Base-by-base conservation (phyloP, 306 rosid genomes). In the Vigna angularis region DNA sequence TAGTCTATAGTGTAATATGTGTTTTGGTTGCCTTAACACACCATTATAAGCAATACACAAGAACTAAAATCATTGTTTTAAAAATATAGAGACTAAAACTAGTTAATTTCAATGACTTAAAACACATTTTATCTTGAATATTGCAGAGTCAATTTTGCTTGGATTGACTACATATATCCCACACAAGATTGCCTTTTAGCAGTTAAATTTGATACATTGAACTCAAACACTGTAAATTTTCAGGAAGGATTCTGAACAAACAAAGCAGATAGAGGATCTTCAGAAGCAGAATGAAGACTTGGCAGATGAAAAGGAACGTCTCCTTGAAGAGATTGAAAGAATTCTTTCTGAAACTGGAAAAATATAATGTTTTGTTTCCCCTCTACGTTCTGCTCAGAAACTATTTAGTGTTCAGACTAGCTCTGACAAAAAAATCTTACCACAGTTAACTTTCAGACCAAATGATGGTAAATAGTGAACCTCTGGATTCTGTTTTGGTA, bases 211-310 rank as follows among this genome's bases (percentile, higher is more conserved):
- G 26, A n/a, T 51, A 30, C 45, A 36, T 18, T 68, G 20, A 76
- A 42, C 24, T 55, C 30, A 10, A 42, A 11, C 30, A 11, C 38
- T 68, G 14, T 48, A 9, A 75, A 73, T 50, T 80, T 87, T 76
- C 90, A 94, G 98, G 93, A 92, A 94, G 93, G 98, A 94, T 86
- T 94, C 98, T 26, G 98, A 92, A 76, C 98, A 94, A 83, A 94
- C 98, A 17, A 94, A 89, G 86, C 97, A 92, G 81, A 89, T 94
- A 73, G 98, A 94, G 88, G 97, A 92, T 68, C 95, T 94, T 73
- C 97, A 94, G 79, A 91, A 88, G 86, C 95, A 91, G 79, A 95
- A 91, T 64, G 98, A 94, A 69, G 97, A 92, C 1, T 79, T 94
- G 62, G 82, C 79, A 10, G 95, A 92, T 13, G 97, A 90, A 63